phyloP scores from a whole-genome alignment of 208 protist genomes.

The Crithidia mellificae region DNA sequence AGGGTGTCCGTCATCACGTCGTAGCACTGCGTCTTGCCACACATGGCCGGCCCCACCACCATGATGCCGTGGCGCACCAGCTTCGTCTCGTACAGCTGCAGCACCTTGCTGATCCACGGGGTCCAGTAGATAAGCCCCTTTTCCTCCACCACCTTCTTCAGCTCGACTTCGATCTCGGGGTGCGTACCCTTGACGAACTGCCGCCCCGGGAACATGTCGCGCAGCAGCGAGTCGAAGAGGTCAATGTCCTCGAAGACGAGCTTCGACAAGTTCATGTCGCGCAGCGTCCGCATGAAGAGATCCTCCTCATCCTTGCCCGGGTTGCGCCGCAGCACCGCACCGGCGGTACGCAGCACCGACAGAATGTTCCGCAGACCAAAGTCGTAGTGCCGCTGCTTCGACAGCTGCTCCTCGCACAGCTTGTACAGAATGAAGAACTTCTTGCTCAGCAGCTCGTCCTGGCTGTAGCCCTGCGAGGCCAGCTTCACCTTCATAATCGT shows the following conservation, averaged over 20 bases:
- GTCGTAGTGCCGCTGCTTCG: slow-evolving; percentile 98
- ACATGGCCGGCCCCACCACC: slow-evolving; percentile 93
- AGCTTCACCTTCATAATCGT: slow-evolving; percentile 98
- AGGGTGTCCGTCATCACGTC: slow-evolving; percentile 90
- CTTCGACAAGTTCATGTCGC: slow-evolving; percentile 98
- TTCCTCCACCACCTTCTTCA: slow-evolving; percentile 85
- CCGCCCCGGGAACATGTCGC: slow-evolving; percentile 93
- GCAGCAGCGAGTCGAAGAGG: slow-evolving; percentile 96
- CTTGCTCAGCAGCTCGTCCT: slow-evolving; percentile 92
- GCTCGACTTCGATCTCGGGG: slow-evolving; percentile 90
- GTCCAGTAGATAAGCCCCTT: slow-evolving; percentile 86
- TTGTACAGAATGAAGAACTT: slow-evolving; percentile 96
- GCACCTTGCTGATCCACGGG: slow-evolving; percentile 91
- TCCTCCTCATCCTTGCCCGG: slow-evolving; percentile 92
- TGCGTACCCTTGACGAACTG: slow-evolving; percentile 92
- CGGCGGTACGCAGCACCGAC: slow-evolving; percentile 96
- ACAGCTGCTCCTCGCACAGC: slow-evolving; percentile 98
- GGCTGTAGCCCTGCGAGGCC: slow-evolving; percentile 91
- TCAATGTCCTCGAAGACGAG: slow-evolving; percentile 97
- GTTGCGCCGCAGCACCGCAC: slow-evolving; percentile 87
- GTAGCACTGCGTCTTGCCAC: slow-evolving; percentile 95
- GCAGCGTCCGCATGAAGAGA: slow-evolving; percentile 96
- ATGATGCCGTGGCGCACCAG: slow-evolving; percentile 96
- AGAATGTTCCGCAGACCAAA: slow-evolving; percentile 98
- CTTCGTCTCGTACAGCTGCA: slow-evolving; percentile 96